Base-by-base conservation (phyloP, 164 flowering plant genomes). In the Vitis riparia region DNA sequence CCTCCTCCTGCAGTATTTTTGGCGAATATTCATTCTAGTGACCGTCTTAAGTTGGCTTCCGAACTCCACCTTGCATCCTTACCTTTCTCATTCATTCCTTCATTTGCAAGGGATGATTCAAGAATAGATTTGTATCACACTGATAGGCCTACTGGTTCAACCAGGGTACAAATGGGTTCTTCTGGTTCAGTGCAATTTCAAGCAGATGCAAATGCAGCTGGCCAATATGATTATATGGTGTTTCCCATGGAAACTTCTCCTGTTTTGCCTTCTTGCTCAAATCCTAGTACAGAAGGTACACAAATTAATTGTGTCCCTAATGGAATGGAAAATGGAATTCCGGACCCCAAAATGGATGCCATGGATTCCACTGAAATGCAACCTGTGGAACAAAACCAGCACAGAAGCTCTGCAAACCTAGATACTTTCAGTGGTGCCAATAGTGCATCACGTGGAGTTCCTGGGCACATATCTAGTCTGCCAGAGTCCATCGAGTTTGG, bases 1-100 rank as follows among this genome's bases (percentile, higher is more conserved):
- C 97, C 97, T 62, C 92, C 98, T 66, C 97, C 97, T 69, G 79
- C 89, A 63, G 90, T 94, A 51, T 85, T 83, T 78, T 65, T 91
- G 71, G 86, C 97, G 32, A 84, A 86, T 80, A 83, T 83, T 68
- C 91, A 84, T 65, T 73, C 92, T 70, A 66, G 68, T 70, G 82
- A 68, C 51, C 79, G 66, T 27, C 69, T 87, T 32, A 77, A 63
- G 76, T 59, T 72, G 73, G 78, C 83, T 56, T 82, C 80, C 74
- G 86, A 75, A 64, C 69, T 74, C 13, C 83, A 92, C 68, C 77
- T 87, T 14, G 71, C 84, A 77, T 78, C 93, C 68, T 75, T 81
- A 68, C 95, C 95, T 49, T 80, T 80, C 68, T 65, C 85, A 72
- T 67, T 86, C 57, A 88, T 84, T 86, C 94, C 95, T 73, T 76